Base-by-base conservation (phyloP, 202 grass and related monocot species). In the Setaria italica region DNA sequence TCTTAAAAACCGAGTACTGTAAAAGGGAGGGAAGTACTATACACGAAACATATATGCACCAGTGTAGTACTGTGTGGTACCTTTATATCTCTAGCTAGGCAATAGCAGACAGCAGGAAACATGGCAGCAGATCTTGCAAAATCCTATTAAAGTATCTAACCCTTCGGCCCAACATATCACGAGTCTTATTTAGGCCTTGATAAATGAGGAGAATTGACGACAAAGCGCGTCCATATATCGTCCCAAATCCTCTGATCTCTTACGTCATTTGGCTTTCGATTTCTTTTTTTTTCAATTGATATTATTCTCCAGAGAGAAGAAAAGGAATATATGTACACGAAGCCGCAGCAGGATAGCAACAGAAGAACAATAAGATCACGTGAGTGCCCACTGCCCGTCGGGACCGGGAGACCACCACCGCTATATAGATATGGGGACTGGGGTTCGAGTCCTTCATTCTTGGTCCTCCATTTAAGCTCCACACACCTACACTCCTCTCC, bases 401-500 rank as follows among this genome's bases (percentile, higher is more conserved):
- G 72, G 30, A 60, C 67, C 25, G 50, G 76, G 77, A 86, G 76
- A 75, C 79, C 80, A 75, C 79, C 80, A 89, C 71, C 71, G 85
- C 80, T 90, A 89, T 78, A 92, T 87, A 92, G 72, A 85, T 78
- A 77, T 70, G 80, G 25, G 25, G 25, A 25, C 25, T 25, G 25
- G 85, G 74, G 73, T 65, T 79, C 77, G 79, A 78, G 77, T 65
- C 41, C 79, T 87, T 70, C 19, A 47, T 85, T 94, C 85, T 89
- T 62, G 66, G 87, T 89, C 70, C 82, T 88, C 88, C 85, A 88
- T 89, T 87, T 78, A 79, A 92, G 86, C 83, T 86, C 73, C 45
- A 70, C 72, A 14, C 72, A 5, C 19, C 20, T 58, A 78, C 82
- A 25, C 9, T 11, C 19, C 4, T 70, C 45, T 65, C 63, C 34